A percentile compares a stretch with the other conserved stretches of the same genome.
phyloP scores from a whole-genome alignment of 306 rosid species.

The Corylus avellana region DNA sequence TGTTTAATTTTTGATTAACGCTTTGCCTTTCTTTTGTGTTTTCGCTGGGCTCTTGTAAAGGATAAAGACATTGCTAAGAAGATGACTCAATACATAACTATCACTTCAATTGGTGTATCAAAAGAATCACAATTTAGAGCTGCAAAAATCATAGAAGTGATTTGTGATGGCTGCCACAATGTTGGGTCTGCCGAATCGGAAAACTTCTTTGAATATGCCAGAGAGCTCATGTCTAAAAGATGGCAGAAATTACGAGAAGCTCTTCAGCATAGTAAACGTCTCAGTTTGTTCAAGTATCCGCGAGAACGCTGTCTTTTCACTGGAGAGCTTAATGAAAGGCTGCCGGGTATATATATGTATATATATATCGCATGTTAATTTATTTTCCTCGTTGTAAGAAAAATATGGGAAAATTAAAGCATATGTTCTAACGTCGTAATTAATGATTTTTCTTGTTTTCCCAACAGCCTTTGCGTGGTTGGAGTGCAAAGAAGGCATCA shows the following conservation, averaged over 20 bases:
- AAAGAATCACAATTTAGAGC: constrained; percentile 77
- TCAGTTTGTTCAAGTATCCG: constrained; percentile 45
- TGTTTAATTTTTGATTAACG: neutral
- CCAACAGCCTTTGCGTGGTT: constrained; percentile 72
- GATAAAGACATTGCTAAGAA: constrained; percentile 65
- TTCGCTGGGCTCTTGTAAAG: constrained; percentile 81
- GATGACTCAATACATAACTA: constrained; percentile 57
- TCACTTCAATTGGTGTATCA: constrained; percentile 74
- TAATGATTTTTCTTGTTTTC: neutral
- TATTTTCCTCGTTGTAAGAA: too few species aligned
- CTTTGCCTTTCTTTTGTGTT: constrained; percentile 3
- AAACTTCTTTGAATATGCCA: constrained; percentile 50
- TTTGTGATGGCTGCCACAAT: constrained; percentile 56
- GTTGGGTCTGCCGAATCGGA: constrained; percentile 31
- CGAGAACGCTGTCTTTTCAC: constrained; percentile 49
- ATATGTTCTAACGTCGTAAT: too few species aligned
- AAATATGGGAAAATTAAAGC: too few species aligned
- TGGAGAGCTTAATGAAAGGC: constrained; percentile 43
- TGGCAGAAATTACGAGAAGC: constrained; percentile 61
- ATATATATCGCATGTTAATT: neutral
- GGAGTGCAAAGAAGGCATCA: constrained; percentile 51
- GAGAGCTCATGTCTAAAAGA: constrained; percentile 47
- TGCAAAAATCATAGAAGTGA: constrained; percentile 58
- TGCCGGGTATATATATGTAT: constrained; percentile 42
- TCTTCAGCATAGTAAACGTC: constrained; percentile 29